Evolutionary conservation across 495 filamentous ascomycete species (phyloP).

Genomic region (Daldinia decipiens): DNA sequence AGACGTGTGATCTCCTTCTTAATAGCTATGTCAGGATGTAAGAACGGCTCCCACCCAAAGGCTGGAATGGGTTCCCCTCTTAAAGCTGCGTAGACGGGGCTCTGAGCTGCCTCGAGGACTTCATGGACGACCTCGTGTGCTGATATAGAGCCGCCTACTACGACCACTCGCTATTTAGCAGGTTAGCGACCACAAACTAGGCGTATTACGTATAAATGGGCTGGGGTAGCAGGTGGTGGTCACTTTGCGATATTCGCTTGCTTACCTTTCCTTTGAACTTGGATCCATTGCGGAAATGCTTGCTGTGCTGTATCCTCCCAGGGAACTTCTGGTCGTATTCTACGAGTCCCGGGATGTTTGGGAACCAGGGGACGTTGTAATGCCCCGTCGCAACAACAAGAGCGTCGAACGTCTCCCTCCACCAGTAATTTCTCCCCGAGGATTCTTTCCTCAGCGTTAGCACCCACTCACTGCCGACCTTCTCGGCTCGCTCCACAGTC

Average conservation of each 20-base stretch:
- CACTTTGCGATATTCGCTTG: background rate
- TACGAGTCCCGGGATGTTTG: slow-evolving; percentile 44
- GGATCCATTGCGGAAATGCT: slow-evolving; percentile 47
- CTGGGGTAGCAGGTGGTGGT: background rate
- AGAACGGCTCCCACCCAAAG: slow-evolving; percentile 57
- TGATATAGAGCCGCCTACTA: slow-evolving; percentile 50
- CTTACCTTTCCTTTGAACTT: slow-evolving; percentile 58
- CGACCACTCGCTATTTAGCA: slow-evolving; percentile 43
- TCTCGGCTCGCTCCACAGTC: slow-evolving; percentile 55
- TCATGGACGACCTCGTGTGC: slow-evolving; percentile 51
- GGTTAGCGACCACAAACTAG: background rate
- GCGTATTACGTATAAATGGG: no score
- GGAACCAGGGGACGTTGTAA: slow-evolving; percentile 52
- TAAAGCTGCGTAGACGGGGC: slow-evolving; percentile 46
- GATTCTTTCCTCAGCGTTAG: slow-evolving; percentile 52
- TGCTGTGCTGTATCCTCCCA: slow-evolving; percentile 49
- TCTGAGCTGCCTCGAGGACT: slow-evolving; percentile 43
- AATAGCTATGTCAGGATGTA: slow-evolving; percentile 59
- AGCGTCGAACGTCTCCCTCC: slow-evolving; percentile 51
- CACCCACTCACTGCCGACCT: slow-evolving; percentile 51
- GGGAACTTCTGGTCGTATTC: slow-evolving; percentile 49
- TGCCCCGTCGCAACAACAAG: slow-evolving; percentile 50
- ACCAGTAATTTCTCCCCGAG: slow-evolving; percentile 54
- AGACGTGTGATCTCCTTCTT: slow-evolving; percentile 56
- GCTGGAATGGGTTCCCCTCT: slow-evolving; percentile 47